Conservation (phyloP, 2,329 filamentous ascomycete species). For the Phoma herbarum region DNA sequence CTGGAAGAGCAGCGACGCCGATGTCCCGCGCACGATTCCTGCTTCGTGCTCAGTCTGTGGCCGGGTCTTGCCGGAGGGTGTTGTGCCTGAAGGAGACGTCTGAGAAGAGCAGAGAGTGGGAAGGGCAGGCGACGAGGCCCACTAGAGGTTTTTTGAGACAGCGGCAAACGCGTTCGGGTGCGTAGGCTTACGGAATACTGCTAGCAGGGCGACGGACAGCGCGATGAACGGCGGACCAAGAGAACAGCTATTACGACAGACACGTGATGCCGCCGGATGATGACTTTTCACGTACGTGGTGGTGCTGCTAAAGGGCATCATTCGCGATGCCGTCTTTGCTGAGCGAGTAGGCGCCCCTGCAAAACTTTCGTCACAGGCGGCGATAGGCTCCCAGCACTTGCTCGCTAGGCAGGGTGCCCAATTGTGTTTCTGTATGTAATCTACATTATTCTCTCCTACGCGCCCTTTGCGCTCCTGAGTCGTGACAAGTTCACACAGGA, state of each 20-base stretch:
- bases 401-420: slow-evolving; percentile 30
- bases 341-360: slow-evolving; percentile 28
- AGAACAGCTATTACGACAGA: slow-evolving; percentile 9
- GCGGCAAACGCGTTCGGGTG: slow-evolving; percentile 37
- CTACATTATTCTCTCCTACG: slow-evolving; percentile 24
- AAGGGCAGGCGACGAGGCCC: slow-evolving; percentile 26
- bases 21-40: slow-evolving; percentile 37
- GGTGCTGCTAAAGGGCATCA: slow-evolving; percentile 5
- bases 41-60: slow-evolving; percentile 33
- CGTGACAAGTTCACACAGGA: slow-evolving; percentile 20
- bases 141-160: slow-evolving; percentile 28
- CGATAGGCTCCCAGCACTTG: slow-evolving; percentile 17
- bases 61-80: slow-evolving; percentile 38
- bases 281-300: slow-evolving; percentile 24
- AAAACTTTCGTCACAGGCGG: slow-evolving; percentile 19
- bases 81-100: slow-evolving; percentile 15
- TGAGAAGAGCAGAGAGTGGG: slow-evolving; percentile 18
- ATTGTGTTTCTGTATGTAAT: slow-evolving; percentile 31
- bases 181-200: slow-evolving; percentile 25
- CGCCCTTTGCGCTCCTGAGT: slow-evolving; percentile 31
- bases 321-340: slow-evolving; percentile 23
- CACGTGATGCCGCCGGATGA: slow-evolving; percentile 29
- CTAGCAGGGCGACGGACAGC: slow-evolving; percentile 19
- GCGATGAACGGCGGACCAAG: slow-evolving; percentile 11
- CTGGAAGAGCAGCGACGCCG: slow-evolving; percentile 31